Percentiles rank a stretch among this genome's conserved stretches.
These are phyloP conservation scores for Naganishia kalamii DNA, from an alignment of 768 basidiomycete genomes.

Conservation along the genomic window DNA sequence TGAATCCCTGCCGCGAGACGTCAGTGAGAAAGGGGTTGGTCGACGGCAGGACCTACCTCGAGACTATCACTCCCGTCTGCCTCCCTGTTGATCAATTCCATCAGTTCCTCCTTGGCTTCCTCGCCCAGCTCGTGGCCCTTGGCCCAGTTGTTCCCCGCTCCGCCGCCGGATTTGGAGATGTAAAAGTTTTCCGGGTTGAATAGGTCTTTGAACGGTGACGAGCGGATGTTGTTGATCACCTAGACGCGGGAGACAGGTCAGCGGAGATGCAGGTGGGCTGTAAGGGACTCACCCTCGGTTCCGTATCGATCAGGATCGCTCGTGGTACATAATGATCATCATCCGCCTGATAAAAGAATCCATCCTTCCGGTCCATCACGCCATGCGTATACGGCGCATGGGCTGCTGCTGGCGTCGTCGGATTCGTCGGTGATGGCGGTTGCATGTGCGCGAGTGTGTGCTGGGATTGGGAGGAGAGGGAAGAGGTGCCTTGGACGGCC, in stretches of 20 bases:
- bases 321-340: slow-evolving; percentile 98
- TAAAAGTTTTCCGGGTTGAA: slow-evolving; percentile 99
- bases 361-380: slow-evolving; percentile 78
- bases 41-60: slow-evolving; percentile 57
- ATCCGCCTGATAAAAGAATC: slow-evolving; percentile 99
- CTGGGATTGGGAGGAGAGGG: slow-evolving; percentile 23
- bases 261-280: not conserved
- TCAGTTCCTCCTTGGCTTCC: slow-evolving; percentile 85
- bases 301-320: slow-evolving; percentile 85
- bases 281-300: slow-evolving; percentile 69
- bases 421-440: slow-evolving; percentile 9
- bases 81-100: slow-evolving; percentile 98
- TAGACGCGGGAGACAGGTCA: slow-evolving; percentile 40
- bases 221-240: slow-evolving; percentile 93
- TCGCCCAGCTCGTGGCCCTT: slow-evolving; percentile 89
- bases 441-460: slow-evolving; percentile 13
- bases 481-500: slow-evolving; percentile 51
- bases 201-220: slow-evolving; percentile 74
- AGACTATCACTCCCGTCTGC: slow-evolving; percentile 95
- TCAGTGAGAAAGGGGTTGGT: not conserved
- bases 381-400: not conserved
- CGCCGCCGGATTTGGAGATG: slow-evolving; percentile 92
- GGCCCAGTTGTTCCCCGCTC: slow-evolving; percentile 98
- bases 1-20: slow-evolving; percentile 68
- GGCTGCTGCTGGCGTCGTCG: not conserved